A percentile compares a stretch with the other conserved stretches of the same genome.
Evolutionary conservation across 352 stramenopile species (phyloP).

Genomic region (Globisporangium emineosum): DNA sequence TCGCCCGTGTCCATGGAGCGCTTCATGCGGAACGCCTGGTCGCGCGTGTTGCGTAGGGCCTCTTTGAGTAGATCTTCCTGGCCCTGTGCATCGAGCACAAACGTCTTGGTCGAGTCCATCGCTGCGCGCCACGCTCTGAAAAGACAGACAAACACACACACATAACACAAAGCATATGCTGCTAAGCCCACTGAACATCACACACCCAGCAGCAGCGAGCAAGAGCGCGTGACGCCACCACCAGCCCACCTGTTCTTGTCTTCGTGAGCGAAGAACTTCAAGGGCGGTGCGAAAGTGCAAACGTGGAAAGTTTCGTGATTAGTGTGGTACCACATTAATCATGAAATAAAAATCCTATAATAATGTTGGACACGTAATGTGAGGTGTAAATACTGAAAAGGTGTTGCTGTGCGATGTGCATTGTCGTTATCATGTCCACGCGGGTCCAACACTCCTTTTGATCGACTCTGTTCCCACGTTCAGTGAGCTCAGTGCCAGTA

Average conservation of each 20-base stretch:
- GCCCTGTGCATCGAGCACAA: constrained; percentile 64
- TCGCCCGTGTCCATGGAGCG: constrained; percentile 71
- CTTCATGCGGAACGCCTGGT: constrained; percentile 87
- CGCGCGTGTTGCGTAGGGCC: constrained; percentile 61
- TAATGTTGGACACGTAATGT: not conserved
- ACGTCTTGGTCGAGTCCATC: constrained; percentile 22
- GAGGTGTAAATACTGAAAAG: no score
- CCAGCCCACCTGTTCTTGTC: not conserved
- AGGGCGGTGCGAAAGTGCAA: not conserved
- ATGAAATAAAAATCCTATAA: not conserved
- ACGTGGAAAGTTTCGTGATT: not conserved
- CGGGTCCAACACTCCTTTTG: no score
- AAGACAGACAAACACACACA: not conserved
- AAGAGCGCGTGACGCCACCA: not conserved
- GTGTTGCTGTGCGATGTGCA: no score
- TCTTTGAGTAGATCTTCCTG: constrained; percentile 73
- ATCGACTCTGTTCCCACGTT: no score
- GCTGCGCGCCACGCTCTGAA: not conserved
- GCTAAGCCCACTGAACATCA: not conserved
- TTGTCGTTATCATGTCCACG: no score
- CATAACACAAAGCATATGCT: no score
- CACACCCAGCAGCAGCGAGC: not conserved
- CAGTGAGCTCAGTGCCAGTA: no score
- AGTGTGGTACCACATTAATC: not conserved
- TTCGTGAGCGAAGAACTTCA: not conserved